Evolutionary conservation across 192 early-diverging fungal species (phyloP), one percentile per base, ranked within the genome.

Genomic region (Endogone sp.): DNA sequence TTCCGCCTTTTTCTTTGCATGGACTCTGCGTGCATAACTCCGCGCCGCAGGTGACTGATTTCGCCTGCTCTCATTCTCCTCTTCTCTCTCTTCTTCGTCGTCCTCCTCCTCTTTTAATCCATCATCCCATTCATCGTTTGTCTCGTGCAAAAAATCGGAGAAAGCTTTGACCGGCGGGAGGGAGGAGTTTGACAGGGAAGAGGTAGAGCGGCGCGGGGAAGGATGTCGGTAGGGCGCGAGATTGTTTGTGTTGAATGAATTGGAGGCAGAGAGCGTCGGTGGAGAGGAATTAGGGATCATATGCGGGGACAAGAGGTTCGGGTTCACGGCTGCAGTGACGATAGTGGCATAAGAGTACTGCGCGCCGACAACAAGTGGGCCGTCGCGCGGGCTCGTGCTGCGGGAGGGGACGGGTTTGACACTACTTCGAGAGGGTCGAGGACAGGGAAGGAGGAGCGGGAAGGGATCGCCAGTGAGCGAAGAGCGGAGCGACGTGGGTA

Each of bases 301-400:
- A 62, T 44, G 63, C 26, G 28, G 28, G 62, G 31, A 56, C 10
- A 55, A 59, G 49, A 25, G 31, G 11, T 71, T 32, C 28, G 65
- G 26, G 6, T 13, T 25, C 27, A 6, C 57, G 29, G 62, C 29
- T 22, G 32, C 32, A 55, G 74, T 73, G 4, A 85, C 49, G 20
- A 81, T 49, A 28, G 71, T 80, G 3, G 73, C 75, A 67, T 79
- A 84, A 27, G 80, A 77, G 60, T 87, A 82, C 49, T 82, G 76
- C 20, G 74, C 79, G 29, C 79, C 81, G 66, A 80, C 72, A 3
- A 81, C 71, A 58, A 78, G 67, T 4, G 77, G 73, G 9, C 73
- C 68, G 65, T 75, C 75, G 9, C 71, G 74, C 1, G 75, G 79
- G 11, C 71, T 74, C n/a, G 71, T 84, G 2, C 77, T 75, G 21